Evolutionary conservation across 768 basidiomycete genomes (phyloP).

Genomic region (Leucocoprinus birnbaumii): DNA sequence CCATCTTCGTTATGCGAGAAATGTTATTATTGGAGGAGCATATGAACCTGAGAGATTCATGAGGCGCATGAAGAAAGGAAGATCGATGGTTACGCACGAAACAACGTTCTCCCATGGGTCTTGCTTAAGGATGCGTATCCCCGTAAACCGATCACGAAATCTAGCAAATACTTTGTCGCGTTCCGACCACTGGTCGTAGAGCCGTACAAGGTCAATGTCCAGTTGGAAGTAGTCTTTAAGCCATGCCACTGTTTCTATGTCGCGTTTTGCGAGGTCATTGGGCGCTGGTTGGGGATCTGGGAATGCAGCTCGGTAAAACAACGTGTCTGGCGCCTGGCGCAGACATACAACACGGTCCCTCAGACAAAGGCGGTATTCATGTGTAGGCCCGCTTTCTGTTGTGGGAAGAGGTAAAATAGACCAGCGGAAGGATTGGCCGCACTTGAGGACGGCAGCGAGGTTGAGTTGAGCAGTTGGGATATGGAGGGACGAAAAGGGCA

Average conservation of each 20-base stretch:
- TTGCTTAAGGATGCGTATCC: slow-evolving; percentile 86
- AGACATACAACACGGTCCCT: slow-evolving; percentile 83
- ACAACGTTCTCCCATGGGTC: slow-evolving; percentile 96
- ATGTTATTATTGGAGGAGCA: slow-evolving; percentile 99
- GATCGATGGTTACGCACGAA: slow-evolving; percentile 55
- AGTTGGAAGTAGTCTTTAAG: slow-evolving; percentile 90
- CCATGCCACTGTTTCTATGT: slow-evolving; percentile 72
- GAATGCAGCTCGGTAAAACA: slow-evolving; percentile 73
- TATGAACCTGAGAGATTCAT: slow-evolving; percentile 66
- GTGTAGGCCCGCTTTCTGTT: slow-evolving; percentile 14
- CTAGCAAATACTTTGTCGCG: slow-evolving; percentile 74
- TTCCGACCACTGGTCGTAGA: slow-evolving; percentile 76
- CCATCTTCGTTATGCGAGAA: slow-evolving; percentile 89
- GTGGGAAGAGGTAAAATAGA: slow-evolving; percentile 41
- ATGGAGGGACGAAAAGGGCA: slow-evolving; percentile 56
- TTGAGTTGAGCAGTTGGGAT: slow-evolving; percentile 68
- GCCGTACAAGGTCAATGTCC: slow-evolving; percentile 59
- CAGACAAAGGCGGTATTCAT: slow-evolving; percentile 78
- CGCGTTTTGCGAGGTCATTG: slow-evolving; percentile 29
- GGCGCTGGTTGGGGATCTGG: slow-evolving; percentile 41
- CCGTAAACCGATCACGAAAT: slow-evolving; percentile 62
- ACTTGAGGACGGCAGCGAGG: slow-evolving; percentile 74
- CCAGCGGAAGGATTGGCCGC: slow-evolving; percentile 90
- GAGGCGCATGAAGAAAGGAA: neutral
- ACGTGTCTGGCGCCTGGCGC: slow-evolving; percentile 61